Evolutionary conservation across 2,329 filamentous ascomycete genomes (phyloP).

Genomic region (Fusarium longipes): DNA sequence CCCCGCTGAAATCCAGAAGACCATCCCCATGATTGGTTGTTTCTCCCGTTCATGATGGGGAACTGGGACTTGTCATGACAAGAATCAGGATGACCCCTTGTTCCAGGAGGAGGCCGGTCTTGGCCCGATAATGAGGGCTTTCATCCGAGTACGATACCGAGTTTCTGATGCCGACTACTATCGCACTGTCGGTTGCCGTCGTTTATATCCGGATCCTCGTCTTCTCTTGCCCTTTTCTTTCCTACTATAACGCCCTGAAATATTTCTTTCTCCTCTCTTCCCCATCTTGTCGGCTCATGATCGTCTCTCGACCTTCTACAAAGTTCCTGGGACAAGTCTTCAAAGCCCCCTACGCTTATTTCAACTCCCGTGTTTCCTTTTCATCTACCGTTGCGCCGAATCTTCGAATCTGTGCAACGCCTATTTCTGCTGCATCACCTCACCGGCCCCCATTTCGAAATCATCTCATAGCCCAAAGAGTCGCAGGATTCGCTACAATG

Average conservation of each 20-base stretch:
- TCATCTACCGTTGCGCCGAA: conserved; percentile 11
- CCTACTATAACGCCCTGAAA: neutral
- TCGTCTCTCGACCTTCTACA: conserved; percentile 26
- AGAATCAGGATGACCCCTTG: conserved; percentile 16
- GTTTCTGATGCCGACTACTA: conserved; percentile 12
- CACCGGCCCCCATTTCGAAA: conserved; percentile 9
- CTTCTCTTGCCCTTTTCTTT: neutral
- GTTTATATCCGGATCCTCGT: conserved; percentile 22
- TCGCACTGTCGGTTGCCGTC: conserved; percentile 14
- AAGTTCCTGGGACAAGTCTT: conserved; percentile 29
- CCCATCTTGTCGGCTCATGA: conserved; percentile 37
- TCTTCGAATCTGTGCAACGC: conserved; percentile 8
- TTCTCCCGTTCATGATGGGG: conserved; percentile 19
- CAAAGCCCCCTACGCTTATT: conserved; percentile 16
- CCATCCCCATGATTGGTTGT: conserved; percentile 21
- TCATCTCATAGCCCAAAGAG: conserved; percentile 9
- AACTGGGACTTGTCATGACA: conserved; percentile 7
- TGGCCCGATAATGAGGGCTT: conserved; percentile 32
- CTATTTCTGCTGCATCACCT: conserved; percentile 6
- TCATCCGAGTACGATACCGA: conserved; percentile 24
- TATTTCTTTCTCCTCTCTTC: conserved; percentile 7
- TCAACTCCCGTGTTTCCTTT: conserved; percentile 8
- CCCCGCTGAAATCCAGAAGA: conserved; percentile 26
- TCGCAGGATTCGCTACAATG: conserved; percentile 44
- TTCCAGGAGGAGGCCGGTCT: conserved; percentile 5